phyloP scores from a whole-genome alignment of 2,329 filamentous ascomycete species.

The Xylaria multiplex region DNA sequence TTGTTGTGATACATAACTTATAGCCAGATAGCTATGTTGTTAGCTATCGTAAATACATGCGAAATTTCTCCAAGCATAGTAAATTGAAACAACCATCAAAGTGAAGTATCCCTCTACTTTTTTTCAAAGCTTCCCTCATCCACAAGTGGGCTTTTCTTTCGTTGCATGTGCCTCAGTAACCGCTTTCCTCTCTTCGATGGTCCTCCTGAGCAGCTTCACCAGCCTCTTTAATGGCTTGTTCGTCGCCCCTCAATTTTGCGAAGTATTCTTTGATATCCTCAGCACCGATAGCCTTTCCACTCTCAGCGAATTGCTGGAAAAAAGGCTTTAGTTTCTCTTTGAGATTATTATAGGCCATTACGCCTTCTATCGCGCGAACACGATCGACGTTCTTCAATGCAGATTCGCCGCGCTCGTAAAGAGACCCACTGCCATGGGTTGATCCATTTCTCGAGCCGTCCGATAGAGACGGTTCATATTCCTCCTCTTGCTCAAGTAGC shows the following conservation, averaged over 20 bases:
- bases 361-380: constrained; percentile 91
- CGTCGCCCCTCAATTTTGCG: constrained; percentile 90
- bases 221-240: constrained; percentile 74
- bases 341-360: constrained; percentile 97
- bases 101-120: neutral
- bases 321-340: constrained; percentile 97
- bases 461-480: constrained; percentile 91
- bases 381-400: constrained; percentile 92
- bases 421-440: constrained; percentile 78
- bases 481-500: constrained; percentile 92
- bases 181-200: constrained; percentile 62
- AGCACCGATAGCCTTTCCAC: constrained; percentile 84
- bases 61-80: neutral
- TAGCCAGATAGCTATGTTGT: neutral
- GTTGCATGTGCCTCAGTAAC: constrained; percentile 53
- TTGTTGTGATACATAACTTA: constrained; percentile 28
- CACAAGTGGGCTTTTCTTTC: neutral
- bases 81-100: neutral
- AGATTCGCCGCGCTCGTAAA: constrained; percentile 92
- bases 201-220: constrained; percentile 61
- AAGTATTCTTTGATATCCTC: constrained; percentile 98
- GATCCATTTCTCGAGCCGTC: constrained; percentile 65
- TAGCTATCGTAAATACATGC: constrained; percentile 13
- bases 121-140: neutral
- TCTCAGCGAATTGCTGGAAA: constrained; percentile 92